Conservation (phyloP, 108 stramenopile species). For the Stephanodiscus minutulus region DNA sequence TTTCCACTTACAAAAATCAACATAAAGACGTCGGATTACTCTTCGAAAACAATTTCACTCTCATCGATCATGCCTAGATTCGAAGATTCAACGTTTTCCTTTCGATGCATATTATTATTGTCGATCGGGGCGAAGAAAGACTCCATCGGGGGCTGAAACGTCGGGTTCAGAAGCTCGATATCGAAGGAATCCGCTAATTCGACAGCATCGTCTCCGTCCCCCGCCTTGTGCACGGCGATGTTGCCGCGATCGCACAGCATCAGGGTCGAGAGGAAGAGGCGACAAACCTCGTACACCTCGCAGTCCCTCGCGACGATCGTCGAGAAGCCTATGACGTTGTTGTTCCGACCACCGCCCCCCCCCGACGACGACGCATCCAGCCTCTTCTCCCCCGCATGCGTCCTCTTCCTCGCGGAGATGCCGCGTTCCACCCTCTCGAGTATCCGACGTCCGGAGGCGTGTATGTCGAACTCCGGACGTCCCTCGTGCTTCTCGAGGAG, state of each 20-base stretch:
- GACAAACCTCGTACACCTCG: slow-evolving; percentile 91
- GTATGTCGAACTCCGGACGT: slow-evolving; percentile 91
- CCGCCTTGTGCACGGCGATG: slow-evolving; percentile 64
- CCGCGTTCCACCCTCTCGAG: slow-evolving; percentile 48
- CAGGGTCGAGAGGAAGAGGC: slow-evolving; percentile 92
- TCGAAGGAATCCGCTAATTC: slow-evolving; percentile 53
- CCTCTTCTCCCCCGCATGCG: slow-evolving; percentile 38
- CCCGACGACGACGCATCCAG: slow-evolving; percentile 19
- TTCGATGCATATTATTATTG: not conserved
- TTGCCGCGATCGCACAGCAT: slow-evolving; percentile 95
- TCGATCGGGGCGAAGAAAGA: slow-evolving; percentile 65
- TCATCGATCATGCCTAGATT: slow-evolving; percentile 5
- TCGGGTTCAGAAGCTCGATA: slow-evolving; percentile 64
- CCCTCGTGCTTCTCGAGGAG: slow-evolving; percentile 88
- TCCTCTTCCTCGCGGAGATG: slow-evolving; percentile 28
- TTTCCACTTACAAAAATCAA: not conserved
- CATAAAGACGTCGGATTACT: slow-evolving; percentile 1
- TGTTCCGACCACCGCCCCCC: slow-evolving; percentile 27
- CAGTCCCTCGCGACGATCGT: slow-evolving; percentile 24
- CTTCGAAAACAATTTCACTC: not conserved
- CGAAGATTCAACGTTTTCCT: not conserved
- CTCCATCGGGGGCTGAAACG: slow-evolving; percentile 75
- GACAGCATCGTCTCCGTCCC: slow-evolving; percentile 50
- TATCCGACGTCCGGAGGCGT: slow-evolving; percentile 72
- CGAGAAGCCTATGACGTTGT: slow-evolving; percentile 28